Evolutionary conservation across 2,329 filamentous ascomycete genomes (phyloP).

Genomic region (Colletotrichum cuscutae): DNA sequence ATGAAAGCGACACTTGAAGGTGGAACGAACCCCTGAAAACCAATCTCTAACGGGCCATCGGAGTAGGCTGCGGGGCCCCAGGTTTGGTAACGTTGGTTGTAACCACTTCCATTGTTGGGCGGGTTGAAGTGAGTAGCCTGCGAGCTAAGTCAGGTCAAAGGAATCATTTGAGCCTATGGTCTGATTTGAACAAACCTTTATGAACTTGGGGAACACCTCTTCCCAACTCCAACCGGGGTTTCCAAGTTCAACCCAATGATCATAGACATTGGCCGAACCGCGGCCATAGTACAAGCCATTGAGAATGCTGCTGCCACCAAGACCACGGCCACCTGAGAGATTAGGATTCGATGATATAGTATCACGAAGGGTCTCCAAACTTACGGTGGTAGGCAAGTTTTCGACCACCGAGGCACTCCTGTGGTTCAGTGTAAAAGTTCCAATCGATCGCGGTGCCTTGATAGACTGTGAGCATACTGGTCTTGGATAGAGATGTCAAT

Average conservation of each 20-base stretch:
- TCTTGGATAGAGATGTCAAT: not conserved
- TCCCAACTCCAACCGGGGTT: conserved; percentile 47
- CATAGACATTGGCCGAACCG: conserved; percentile 42
- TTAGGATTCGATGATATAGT: not conserved
- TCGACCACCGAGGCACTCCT: conserved; percentile 41
- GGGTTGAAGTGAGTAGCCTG: conserved; percentile 40
- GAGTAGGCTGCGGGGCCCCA: conserved; percentile 39
- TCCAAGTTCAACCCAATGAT: conserved; percentile 44
- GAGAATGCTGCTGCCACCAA: conserved; percentile 45
- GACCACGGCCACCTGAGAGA: conserved; percentile 35
- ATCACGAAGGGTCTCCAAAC: not conserved
- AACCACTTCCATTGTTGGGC: conserved; percentile 34
- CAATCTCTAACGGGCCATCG: conserved; percentile 40
- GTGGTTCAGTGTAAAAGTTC: conserved; percentile 39
- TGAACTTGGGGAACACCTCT: conserved; percentile 38
- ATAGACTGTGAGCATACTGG: no score
- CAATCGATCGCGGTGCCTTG: conserved; percentile 39
- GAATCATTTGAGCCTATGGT: not conserved
- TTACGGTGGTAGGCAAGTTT: conserved; percentile 43
- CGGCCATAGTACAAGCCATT: conserved; percentile 47
- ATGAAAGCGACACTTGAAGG: conserved; percentile 42
- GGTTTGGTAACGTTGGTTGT: conserved; percentile 40
- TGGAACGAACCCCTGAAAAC: conserved; percentile 42
- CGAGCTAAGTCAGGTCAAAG: not conserved
- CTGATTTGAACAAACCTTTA: conserved; percentile 32